Base-by-base conservation (phyloP, 2,329 filamentous ascomycete genomes). In the Verticillium isaacii region DNA sequence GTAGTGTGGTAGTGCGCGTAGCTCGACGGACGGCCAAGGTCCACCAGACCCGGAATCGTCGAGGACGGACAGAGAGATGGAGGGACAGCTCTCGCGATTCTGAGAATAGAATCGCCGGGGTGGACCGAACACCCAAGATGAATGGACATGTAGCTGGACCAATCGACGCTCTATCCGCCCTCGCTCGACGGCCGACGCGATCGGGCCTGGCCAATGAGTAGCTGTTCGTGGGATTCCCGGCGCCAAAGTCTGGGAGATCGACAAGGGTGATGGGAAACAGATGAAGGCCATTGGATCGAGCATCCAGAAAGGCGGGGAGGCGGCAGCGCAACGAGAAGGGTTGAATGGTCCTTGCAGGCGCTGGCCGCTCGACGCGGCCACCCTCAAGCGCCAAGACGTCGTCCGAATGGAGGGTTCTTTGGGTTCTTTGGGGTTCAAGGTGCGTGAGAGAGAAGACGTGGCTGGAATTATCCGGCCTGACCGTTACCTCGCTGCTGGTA, bases 301-400 rank as follows among this genome's bases (percentile, higher is more conserved):
- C n/a, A 0, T 1, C 14, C 0, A 36, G 29, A 52, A 41, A 58
- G 45, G 41, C 58, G 37, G 61, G 59, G 36, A 62, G 17, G 56
- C 55, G 54, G 58, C 56, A 64, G 61, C 60, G 54, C 37, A 37
- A 29, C 32, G 1, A 19, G n/a, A 0, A 4, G 4, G 62, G 25
- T 25, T 60, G 64, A 61, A 61, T 65, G 62, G 62, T 61, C 19
- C 0, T 61, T 57, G 62, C 64, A 64, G 64, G 57, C 64, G 64
- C 64, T 63, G 64, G 64, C 64, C 62, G 1, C 2, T 58, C 45
- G 25, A 6, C 19, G 34, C 57, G 57, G 57, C 57, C 57, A 58
- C 39, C 57, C 36, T 11, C n/a, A 41, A 15, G 56, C 57, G 37
- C 57, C 57, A 58, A 58, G 57, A 29, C 14, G 54, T 32, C 25